These are phyloP conservation scores for Trichosporon faecale DNA, from an alignment of 1,284 basidiomycete species.

Conservation along the genomic window DNA sequence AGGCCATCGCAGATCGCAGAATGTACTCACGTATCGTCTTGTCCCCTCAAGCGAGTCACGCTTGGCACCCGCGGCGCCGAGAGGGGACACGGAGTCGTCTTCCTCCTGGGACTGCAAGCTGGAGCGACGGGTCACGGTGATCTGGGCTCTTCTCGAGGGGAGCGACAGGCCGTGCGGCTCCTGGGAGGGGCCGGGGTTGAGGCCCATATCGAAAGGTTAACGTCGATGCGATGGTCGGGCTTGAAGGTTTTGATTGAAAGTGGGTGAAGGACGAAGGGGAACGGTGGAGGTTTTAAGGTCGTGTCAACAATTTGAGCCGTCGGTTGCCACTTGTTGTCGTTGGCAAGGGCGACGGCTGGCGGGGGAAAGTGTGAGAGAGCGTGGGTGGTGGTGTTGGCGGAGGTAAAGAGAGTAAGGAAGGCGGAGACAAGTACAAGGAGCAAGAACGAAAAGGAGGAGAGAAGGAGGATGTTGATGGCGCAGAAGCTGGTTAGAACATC, in stretches of 20 bases:
- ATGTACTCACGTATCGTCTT: slow-evolving; percentile 23
- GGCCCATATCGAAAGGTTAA: slow-evolving; percentile 10
- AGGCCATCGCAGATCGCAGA: not conserved
- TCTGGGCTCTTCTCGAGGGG: slow-evolving; percentile 20
- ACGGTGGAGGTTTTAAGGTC: not conserved
- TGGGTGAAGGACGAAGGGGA: not conserved
- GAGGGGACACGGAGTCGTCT: slow-evolving; percentile 23
- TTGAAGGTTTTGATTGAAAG: not conserved
- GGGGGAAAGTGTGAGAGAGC: not conserved
- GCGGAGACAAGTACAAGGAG: slow-evolving; percentile 29
- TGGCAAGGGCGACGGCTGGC: not conserved
- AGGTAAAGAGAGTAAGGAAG: slow-evolving; percentile 20
- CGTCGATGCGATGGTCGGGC: not conserved
- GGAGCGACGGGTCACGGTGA: slow-evolving; percentile 22
- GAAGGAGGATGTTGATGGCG: slow-evolving; percentile 30
- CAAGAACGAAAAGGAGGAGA: slow-evolving; percentile 32
- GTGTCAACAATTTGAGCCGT: slow-evolving; percentile 7
- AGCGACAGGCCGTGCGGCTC: slow-evolving; percentile 23
- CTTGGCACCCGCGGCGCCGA: slow-evolving; percentile 12
- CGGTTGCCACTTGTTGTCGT: not conserved
- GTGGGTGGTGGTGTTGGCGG: slow-evolving; percentile 37
- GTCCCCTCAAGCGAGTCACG: slow-evolving; percentile 26
- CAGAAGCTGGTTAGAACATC: slow-evolving; percentile 5
- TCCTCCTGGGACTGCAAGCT: slow-evolving; percentile 23
- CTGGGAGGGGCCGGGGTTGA: not conserved